Base-by-base conservation (phyloP, 495 filamentous ascomycete genomes). In the Lepraria neglecta region DNA sequence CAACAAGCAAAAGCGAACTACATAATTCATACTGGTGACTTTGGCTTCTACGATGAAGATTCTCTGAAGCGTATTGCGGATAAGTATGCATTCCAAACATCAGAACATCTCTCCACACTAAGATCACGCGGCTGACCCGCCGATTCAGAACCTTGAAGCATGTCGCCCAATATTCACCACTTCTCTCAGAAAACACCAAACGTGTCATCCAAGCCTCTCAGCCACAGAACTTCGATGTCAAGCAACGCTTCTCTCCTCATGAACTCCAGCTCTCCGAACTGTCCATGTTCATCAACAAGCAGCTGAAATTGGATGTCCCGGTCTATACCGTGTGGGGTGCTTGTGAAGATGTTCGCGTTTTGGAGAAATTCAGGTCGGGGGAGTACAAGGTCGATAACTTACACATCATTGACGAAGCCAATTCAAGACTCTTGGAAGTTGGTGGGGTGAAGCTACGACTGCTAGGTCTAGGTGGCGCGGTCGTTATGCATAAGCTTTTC, bases 401-500 rank as follows among this genome's bases (percentile, higher is more conserved):
- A 59, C 90, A 95, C 78, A 95, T 99, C 69, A 95, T 99, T 64
- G 95, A 99, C 69, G 95, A 99, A 78, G 90, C 92, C 45, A 92
- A 90, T 73, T 97, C 95, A 14, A 87, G 94, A 74, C 77, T 97
- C 58, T 77, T 99, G 58, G 95, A 99, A 72, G 81, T 96, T 51
- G 94, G 92, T 64, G 94, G 95, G 60, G 88, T 99, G 21, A 97
- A 96, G 83, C 84, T 99, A 54, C 90, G 95, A 67, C 80, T 99
- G 59, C 82, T 99, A 24, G 95, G 95, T 57, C 75, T 99, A 54
- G 95, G 95, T 57, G 94, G 95, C 66, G 95, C 95, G 0, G 92
- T 99, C 0, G 95, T 99, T 30, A 99, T 99, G 95, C 95, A 99
- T 78, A 99, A 99, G 80, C 84, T 99, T 10, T 99, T 99, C 70